Evolutionary conservation across 495 filamentous ascomycete genomes (phyloP).

Genomic region (Penicillium robsamsonii): DNA sequence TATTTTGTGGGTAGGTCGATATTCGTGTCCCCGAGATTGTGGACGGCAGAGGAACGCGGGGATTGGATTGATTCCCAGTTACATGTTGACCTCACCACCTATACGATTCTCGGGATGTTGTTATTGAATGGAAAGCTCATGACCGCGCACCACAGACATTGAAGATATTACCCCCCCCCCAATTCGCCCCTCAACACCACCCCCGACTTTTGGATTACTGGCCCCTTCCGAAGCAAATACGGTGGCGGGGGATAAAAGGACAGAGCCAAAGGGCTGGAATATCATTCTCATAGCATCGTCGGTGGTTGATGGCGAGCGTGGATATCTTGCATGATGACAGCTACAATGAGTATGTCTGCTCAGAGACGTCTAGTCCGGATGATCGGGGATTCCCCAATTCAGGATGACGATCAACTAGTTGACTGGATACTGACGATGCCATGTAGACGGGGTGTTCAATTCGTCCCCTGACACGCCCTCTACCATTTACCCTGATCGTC

Average conservation of each 20-base stretch:
- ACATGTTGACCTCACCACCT: background rate
- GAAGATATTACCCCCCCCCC: background rate
- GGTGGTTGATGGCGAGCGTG: conserved; percentile 36
- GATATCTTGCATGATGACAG: conserved; percentile 45
- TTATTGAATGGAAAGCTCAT: background rate
- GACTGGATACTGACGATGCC: conserved; percentile 43
- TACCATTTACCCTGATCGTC: conserved; percentile 76
- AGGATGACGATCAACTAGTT: conserved; percentile 28
- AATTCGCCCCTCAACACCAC: conserved; percentile 5
- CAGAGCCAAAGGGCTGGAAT: conserved; percentile 13
- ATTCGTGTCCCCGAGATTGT: conserved; percentile 22
- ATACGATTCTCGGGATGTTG: conserved; percentile 1
- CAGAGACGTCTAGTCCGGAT: conserved; percentile 21
- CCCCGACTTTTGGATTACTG: conserved; percentile 11
- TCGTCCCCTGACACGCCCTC: conserved; percentile 72
- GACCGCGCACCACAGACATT: conserved; percentile 4
- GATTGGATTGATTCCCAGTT: conserved; percentile 5
- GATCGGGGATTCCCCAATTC: conserved; percentile 15
- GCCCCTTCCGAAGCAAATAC: conserved; percentile 10
- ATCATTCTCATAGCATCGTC: conserved; percentile 20
- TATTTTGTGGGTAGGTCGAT: conserved; percentile 29
- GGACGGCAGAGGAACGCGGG: conserved; percentile 17
- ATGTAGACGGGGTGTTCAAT: conserved; percentile 50
- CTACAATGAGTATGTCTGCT: conserved; percentile 50
- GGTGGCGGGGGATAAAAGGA: conserved; percentile 26